phyloP scores from a whole-genome alignment of 2,329 filamentous ascomycete genomes.

The Knufia petricola region DNA sequence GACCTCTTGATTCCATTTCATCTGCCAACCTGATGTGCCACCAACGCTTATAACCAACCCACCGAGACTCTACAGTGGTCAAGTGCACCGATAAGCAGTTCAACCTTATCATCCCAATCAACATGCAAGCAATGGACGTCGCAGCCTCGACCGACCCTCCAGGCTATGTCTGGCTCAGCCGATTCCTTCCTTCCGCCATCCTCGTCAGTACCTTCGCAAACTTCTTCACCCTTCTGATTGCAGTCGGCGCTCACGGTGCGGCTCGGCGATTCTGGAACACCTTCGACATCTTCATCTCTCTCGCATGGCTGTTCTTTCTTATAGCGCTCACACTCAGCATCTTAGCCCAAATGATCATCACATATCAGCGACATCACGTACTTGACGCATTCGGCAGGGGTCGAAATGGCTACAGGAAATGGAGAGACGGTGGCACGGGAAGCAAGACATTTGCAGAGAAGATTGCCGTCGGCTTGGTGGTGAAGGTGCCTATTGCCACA shows the following conservation, averaged over 20 bases:
- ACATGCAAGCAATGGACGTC: conserved; percentile 18
- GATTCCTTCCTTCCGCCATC: conserved; percentile 14
- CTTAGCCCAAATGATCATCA: conserved; percentile 11
- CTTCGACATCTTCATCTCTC: conserved; percentile 15
- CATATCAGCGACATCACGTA: conserved; percentile 16
- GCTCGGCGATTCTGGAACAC: conserved; percentile 13
- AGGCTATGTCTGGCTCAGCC: conserved; percentile 13
- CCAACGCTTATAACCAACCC: not conserved
- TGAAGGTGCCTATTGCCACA: conserved; percentile 13
- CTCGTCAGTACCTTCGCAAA: conserved; percentile 14
- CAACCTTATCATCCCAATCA: not conserved
- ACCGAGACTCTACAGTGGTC: no score
- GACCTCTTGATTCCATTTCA: not conserved
- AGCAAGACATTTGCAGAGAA: conserved; percentile 15
- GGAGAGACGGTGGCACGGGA: conserved; percentile 14
- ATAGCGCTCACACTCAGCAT: conserved; percentile 14
- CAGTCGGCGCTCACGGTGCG: conserved; percentile 15
- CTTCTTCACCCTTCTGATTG: conserved; percentile 16
- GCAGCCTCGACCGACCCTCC: conserved; percentile 14
- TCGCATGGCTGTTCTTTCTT: conserved; percentile 17
- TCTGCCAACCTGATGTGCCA: not conserved
- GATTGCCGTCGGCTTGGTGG: conserved; percentile 16
- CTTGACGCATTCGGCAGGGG: conserved; percentile 16
- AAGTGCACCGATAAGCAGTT: not conserved
- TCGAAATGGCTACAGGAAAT: conserved; percentile 13